Evolutionary conservation across 1,284 basidiomycete genomes (phyloP), one percentile per base, ranked within the genome.

Genomic region (Tilletia walkeri): DNA sequence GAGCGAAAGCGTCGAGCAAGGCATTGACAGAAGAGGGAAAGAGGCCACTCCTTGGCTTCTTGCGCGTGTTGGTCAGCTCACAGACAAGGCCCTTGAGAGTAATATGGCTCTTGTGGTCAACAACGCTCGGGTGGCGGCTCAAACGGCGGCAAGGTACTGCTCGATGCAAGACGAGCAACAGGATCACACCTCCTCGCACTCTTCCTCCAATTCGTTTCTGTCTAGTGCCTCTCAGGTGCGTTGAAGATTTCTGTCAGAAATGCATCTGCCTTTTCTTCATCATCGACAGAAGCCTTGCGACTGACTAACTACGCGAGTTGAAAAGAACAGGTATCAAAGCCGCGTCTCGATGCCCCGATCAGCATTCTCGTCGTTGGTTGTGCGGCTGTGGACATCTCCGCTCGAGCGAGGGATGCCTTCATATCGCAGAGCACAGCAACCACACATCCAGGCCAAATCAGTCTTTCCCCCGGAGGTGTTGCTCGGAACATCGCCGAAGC

Each of bases 21-120:
- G 94, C 0, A 87, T 97, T 66, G 91, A 89, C 79, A 90, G 87
- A 76, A 86, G 87, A 14, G 96, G 96, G 5, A 98, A 97, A 80
- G 91, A 94, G 74, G 94, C 89, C 10, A 99, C 96, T 0, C 96
- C 96, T 2, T 99, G 95, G 95, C 86, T 99, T 12, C 86, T 99
- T 39, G 87, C 88, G 70, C 89, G 95, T 20, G 91, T 99, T 1
- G 88, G 88, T 7, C 90, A 97, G 82, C 86, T 99, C 63, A 94
- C 92, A 0, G 82, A 87, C 50, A 92, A 93, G 3, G 76, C 77
- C 67, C 73, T 80, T 68, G 50, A 72, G 59, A 78, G 86, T 88
- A 95, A 99, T 85, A 87, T 95, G 72, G 94, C 92, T 4, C 86
- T 99, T 16, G 89, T 99, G 53, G 88, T 92, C 84, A 98, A 97